Evolutionary conservation across 2,329 filamentous ascomycete genomes (phyloP).

Genomic region (Colletotrichum sp.): DNA sequence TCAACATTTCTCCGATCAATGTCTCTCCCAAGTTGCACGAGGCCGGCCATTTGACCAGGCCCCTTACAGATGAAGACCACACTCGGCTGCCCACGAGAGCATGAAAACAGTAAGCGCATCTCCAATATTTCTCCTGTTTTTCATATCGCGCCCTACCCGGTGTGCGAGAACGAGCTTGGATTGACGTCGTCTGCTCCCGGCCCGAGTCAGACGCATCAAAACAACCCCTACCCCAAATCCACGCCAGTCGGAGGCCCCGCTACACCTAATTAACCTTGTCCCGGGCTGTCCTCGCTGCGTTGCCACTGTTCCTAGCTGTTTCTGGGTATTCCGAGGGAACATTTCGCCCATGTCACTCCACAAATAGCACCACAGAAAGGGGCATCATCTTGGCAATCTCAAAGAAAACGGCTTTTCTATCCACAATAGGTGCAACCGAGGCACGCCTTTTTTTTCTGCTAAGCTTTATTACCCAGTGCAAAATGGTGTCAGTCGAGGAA

Average conservation of each 20-base stretch:
- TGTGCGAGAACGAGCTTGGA: not conserved
- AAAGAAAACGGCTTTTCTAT: not conserved
- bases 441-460: not conserved
- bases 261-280: not conserved
- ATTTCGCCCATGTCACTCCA: not conserved
- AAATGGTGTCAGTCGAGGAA: not conserved
- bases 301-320: not conserved
- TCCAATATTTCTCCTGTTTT: not conserved
- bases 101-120: not conserved
- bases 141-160: not conserved
- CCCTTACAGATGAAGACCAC: accelerated
- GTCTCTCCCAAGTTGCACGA: not conserved
- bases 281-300: not conserved
- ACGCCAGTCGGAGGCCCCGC: not conserved
- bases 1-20: not conserved
- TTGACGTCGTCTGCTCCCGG: not conserved
- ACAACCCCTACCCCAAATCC: not conserved
- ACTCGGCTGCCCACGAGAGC: not conserved
- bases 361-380: not conserved
- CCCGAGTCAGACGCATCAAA: not conserved
- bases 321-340: not conserved
- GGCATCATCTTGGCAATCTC: not conserved
- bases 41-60: not conserved
- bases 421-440: not conserved
- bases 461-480: not conserved